phyloP scores from a whole-genome alignment of 805 yeast species.

The Blastobotrys attinorum region DNA sequence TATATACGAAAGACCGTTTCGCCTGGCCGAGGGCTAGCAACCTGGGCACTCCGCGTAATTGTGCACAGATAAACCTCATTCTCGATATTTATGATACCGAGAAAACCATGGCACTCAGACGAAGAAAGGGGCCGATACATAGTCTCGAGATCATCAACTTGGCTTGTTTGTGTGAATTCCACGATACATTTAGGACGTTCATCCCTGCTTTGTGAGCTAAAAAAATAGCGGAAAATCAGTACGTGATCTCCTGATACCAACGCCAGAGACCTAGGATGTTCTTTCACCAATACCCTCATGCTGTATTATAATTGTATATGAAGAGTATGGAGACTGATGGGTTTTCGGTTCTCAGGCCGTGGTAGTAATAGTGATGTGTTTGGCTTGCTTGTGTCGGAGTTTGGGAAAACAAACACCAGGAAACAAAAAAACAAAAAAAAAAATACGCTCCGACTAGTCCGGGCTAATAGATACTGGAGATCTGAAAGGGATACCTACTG shows the following conservation, averaged over 20 bases:
- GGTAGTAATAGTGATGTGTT: too few relatives aligned
- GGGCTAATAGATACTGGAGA: too few relatives aligned
- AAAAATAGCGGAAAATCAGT: slow-evolving; percentile 39
- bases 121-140: slow-evolving; percentile 32
- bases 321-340: too few relatives aligned
- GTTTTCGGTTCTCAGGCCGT: too few relatives aligned
- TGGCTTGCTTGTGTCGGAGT: too few relatives aligned
- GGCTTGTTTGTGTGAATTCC: slow-evolving; percentile 39
- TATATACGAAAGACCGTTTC: slow-evolving; percentile 75
- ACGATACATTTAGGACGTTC: slow-evolving; percentile 30
- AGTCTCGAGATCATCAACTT: slow-evolving; percentile 32
- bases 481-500: too few relatives aligned
- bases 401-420: too few relatives aligned
- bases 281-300: slow-evolving; percentile 59
- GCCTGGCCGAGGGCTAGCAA: slow-evolving; percentile 72
- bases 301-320: background rate
- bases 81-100: slow-evolving; percentile 71
- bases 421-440: too few relatives aligned
- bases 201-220: slow-evolving; percentile 10
- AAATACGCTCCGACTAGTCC: too few relatives aligned
- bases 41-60: slow-evolving; percentile 67
- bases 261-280: slow-evolving; percentile 61
- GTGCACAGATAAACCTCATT: slow-evolving; percentile 66
- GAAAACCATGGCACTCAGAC: slow-evolving; percentile 41
- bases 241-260: slow-evolving; percentile 53